Percentiles rank a stretch among this genome's conserved stretches.
Conservation (phyloP, 2,329 filamentous ascomycete species). For the Phialocephala sp. region DNA sequence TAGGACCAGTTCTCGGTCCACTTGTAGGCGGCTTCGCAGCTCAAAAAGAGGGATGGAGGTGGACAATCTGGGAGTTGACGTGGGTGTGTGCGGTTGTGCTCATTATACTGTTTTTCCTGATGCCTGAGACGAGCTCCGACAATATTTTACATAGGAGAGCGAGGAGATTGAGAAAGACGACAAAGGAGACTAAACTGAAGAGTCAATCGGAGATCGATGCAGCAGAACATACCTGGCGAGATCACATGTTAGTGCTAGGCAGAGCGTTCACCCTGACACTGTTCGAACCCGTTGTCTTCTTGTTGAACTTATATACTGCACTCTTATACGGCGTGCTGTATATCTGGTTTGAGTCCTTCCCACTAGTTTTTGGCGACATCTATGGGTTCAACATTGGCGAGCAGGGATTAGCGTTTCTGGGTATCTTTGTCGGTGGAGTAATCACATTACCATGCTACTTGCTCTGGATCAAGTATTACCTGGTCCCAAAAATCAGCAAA, state of each 20-base stretch:
- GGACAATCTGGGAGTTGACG: slow-evolving; percentile 62
- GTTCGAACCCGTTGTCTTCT: neutral
- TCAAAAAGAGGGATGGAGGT: slow-evolving; percentile 61
- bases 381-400: neutral
- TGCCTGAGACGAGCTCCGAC: neutral
- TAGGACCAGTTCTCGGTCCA: slow-evolving; percentile 61
- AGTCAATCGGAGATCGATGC: slow-evolving; percentile 1
- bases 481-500: neutral
- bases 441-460: neutral
- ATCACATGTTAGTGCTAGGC: neutral
- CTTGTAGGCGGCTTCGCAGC: slow-evolving; percentile 63
- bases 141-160: neutral
- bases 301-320: neutral
- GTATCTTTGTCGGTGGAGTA: neutral
- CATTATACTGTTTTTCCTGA: slow-evolving; percentile 2
- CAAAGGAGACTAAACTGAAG: neutral
- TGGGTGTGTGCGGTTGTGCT: neutral
- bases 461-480: neutral
- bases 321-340: neutral
- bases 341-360: slow-evolving; percentile 5
- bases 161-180: neutral
- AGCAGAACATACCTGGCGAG: neutral
- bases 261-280: neutral
- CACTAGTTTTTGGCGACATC: neutral
- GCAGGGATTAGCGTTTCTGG: neutral